Conservation (phyloP, 1,284 basidiomycete species). For the Termitomyces sp. region DNA sequence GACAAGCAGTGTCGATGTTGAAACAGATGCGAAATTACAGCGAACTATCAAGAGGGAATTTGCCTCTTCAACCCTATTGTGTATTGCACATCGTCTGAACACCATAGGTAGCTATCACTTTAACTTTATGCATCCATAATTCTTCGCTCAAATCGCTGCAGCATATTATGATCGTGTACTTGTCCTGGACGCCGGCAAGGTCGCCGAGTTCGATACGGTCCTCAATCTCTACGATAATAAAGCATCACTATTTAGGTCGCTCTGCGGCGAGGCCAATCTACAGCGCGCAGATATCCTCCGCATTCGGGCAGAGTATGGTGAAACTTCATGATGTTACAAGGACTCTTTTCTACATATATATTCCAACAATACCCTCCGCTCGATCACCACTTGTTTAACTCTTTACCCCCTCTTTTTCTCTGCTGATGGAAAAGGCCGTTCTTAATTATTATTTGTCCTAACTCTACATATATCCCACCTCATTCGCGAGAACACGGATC, state of each 20-base stretch:
- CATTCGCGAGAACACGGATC: no score
- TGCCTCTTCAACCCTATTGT: constrained; percentile 48
- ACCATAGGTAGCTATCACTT: constrained; percentile 51
- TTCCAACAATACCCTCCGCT: not conserved
- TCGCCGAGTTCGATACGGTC: constrained; percentile 78
- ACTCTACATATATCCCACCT: not conserved
- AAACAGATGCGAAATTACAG: constrained; percentile 76
- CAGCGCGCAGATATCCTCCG: constrained; percentile 31
- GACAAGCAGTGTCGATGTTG: constrained; percentile 80
- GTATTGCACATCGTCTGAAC: constrained; percentile 74
- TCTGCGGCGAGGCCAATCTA: constrained; percentile 72
- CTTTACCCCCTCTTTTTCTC: not conserved
- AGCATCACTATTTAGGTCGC: constrained; percentile 70
- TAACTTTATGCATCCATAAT: not conserved
- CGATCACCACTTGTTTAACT: not conserved
- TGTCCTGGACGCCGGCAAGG: constrained; percentile 66
- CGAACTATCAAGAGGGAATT: constrained; percentile 73
- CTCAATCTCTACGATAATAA: constrained; percentile 65
- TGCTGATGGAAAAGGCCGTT: not conserved
- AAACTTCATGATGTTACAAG: not conserved
- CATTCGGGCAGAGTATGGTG: constrained; percentile 29
- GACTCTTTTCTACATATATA: no score
- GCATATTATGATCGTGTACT: constrained; percentile 74
- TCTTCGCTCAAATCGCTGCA: constrained; percentile 18
- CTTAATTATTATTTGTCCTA: not conserved